Base-by-base conservation (phyloP, 2,329 filamentous ascomycete genomes). In the Pseudocercospora crystallina region DNA sequence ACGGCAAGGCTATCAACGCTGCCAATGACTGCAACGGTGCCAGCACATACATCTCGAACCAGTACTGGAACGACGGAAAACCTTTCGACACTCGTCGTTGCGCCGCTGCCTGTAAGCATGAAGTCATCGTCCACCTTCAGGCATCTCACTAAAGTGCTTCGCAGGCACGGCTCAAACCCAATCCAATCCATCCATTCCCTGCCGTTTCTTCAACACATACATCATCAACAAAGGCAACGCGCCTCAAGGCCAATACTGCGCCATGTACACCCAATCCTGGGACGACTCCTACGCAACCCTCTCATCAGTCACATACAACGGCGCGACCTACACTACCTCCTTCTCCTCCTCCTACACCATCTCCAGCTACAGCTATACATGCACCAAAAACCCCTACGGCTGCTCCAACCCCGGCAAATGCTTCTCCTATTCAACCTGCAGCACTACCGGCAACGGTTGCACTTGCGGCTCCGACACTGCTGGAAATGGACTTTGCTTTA, bases 31-130 rank as follows among this genome's bases (percentile, higher is more conserved):
- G 57, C 48, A 47, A 63, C n/a, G 60, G 61, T 15, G 43, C 47
- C 3, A 57, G 63, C 47, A 63, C 61, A 8, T 64, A 59, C 53
- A 61, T 69, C 48, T 62, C 61, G 32, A 38, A 43, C n/a, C 60
- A 56, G 41, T 48, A 56, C 34, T 66, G 65, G 55, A 64, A 63
- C 30, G 51, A 51, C 29, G 60, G 61, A n/a, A 26, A 39, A n/a
- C 63, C 63, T 20, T 69, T 65, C 47, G 62, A 70, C 45, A 54
- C 63, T 20, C 43, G 56, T 20, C 58, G 66, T n/a, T 71, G 69
- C 44, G 59, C 62, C 15, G 60, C 61, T n/a, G n/a, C n/a, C n/a
- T n/a, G n/a, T n/a, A n/a, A n/a, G n/a, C n/a, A n/a, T 56, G 56
- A 20, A 69, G 57, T 31, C 8, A 7, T 15, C 9, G 5, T 5